Base-by-base conservation (phyloP, 2,329 filamentous ascomycete genomes). In the Zasmidium citrigriseum region DNA sequence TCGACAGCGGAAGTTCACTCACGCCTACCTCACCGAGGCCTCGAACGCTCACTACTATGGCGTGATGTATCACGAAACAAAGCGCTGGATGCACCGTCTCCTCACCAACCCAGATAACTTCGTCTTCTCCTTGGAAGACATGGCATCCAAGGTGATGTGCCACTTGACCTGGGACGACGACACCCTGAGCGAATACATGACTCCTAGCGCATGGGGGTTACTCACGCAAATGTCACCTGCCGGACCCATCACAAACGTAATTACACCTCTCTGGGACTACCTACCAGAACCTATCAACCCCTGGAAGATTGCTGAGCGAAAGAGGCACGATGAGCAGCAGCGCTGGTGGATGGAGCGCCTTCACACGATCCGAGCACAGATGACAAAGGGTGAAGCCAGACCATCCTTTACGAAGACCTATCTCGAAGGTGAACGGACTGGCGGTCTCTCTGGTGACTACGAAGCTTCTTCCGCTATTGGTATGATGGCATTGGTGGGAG, bases 191-290 rank as follows among this genome's bases (percentile, higher is more conserved):
- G 72, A 77, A 52, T 76, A 79, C 61, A 78, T 79, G 59, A 82
- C 77, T 10, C 77, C 77, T 49, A 80, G 78, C 59, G 82, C 82
- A 1, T 83, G 81, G 82, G 82, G 81, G n/a, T 73, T 84, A 1
- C 71, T 84, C 16, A 83, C 77, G 3, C 82, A 84, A 54, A 84
- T 85, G 81, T 84, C 82, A 1, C 82, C 82, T 0, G 82, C 82
- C 23, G 82, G 82, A 0, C 82, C 82, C 1, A 80, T 85, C 61
- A 84, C 82, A n/a, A 84, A 84, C 59, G 77, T 83, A 3, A 54
- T 84, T 44, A 83, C 81, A 2, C 81, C 81, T 3, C 73, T 85
- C 0, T 83, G 81, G 81, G 76, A 83, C 58, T 60, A 57, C 49
- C 67, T 84, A 1, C 81, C 82, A 1, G 70, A 73, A 57, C 62